Conservation (phyloP, 257 asterid species). For the Solanum bulbocastanum region DNA sequence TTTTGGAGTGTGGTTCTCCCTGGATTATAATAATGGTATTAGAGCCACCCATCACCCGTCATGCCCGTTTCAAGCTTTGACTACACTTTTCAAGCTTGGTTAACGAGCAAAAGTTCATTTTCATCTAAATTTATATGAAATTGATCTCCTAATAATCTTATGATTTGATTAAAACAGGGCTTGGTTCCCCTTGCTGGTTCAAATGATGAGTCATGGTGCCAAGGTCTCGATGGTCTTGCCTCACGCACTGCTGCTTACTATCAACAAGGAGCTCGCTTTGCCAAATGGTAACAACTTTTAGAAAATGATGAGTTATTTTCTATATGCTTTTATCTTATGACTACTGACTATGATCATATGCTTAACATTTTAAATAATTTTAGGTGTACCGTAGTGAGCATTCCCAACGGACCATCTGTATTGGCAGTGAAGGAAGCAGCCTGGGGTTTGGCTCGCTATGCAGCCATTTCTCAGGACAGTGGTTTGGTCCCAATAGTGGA, state of each 20-base stretch:
- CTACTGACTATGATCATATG: not conserved
- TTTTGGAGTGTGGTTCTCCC: too few species aligned
- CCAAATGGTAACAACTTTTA: constrained; percentile 7
- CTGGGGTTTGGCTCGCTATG: constrained; percentile 11
- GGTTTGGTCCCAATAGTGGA: not conserved
- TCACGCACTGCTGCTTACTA: constrained; percentile 19
- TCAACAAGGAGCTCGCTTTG: constrained; percentile 20
- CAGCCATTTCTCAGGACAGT: not conserved
- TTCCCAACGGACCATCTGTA: constrained; percentile 19
- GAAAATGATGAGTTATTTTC: not conserved
- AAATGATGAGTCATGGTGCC: not conserved
- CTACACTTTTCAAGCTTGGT: not conserved
- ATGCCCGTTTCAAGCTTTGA: not conserved
- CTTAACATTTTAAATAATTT: not conserved
- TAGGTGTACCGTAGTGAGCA: constrained; percentile 17
- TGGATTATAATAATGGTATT: too few species aligned
- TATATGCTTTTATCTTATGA: not conserved
- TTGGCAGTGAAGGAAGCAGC: constrained; percentile 21
- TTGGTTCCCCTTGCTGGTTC: not conserved
- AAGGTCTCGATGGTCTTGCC: not conserved
- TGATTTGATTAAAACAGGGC: constrained; percentile 1
- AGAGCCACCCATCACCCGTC: too few species aligned
- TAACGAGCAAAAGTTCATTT: not conserved
- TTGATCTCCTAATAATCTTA: not conserved
- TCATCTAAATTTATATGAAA: not conserved